Base-by-base conservation (phyloP, 371 early-diverging fungal genomes). In the Lichtheimia hyalospora region DNA sequence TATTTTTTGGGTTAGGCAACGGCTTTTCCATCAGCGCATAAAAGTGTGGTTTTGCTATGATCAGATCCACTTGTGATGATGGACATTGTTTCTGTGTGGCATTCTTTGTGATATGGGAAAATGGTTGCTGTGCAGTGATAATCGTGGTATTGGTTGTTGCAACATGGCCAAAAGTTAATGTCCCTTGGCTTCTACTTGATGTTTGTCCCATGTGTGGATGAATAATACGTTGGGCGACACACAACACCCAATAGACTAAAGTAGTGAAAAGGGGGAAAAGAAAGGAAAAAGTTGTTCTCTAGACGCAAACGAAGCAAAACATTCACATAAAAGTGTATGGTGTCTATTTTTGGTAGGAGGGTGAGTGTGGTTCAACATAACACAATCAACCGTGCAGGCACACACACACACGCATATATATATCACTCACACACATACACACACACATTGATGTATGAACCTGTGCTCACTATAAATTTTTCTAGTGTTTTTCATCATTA, bases 111-210 rank as follows among this genome's bases (percentile, higher is more conserved):
- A 15, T 5, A 27, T 3, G 3, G 23, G 24, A 3, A 14, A 28
- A 15, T 6, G 27, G 6, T 34, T 6, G 34, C 10, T 34, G 34
- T 21, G 46, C 10, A 5, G 51, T n/a, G 20, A 12, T 14, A 49
- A 21, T 20, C 39, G 16, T 49, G 13, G 55, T 16, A 34, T 44
- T 28, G n/a, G 49, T 43, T 3, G 42, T 24, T n/a, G 27, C 28
- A 41, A 57, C n/a, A 28, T 63, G 41, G n/a, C 58, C 63, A 49
- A 63, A 48, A 13, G 63, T 63, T 10, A 63, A 46, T 34, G 52
- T 48, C n/a, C 58, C 54, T 44, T 63, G 52, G 3, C 20, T 53
- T 25, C 57, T 63, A 34, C 63, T 63, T 15, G 52, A 14, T n/a
- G 54, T 41, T 54, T 63, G 63, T 48, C 63, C 63, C 63, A 63